Conservation (phyloP, 164 flowering plant genomes). For the Magnolia kwangsiensis region DNA sequence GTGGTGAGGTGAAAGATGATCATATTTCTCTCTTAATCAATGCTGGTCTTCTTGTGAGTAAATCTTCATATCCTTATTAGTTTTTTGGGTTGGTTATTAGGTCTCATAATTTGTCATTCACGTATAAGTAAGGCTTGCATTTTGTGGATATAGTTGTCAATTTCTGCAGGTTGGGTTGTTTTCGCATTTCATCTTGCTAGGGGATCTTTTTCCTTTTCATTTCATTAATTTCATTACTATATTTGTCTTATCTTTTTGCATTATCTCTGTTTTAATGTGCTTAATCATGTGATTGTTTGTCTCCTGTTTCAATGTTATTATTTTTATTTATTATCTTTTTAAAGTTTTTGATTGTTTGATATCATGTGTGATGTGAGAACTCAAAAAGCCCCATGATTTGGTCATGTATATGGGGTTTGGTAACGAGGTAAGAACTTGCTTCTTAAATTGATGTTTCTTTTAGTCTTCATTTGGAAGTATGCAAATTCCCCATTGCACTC, state of each 20-base stretch:
- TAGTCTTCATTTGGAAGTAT: too few species aligned
- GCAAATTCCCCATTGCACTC: too few species aligned
- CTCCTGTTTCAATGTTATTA: neutral
- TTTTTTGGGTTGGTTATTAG: neutral
- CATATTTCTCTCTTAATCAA: conserved; percentile 77
- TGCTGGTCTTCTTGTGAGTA: conserved; percentile 89
- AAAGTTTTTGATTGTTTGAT: neutral
- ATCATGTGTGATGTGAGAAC: neutral
- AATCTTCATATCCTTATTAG: neutral
- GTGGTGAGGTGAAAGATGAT: conserved; percentile 79
- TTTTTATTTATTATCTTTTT: neutral
- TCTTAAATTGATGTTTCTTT: too few species aligned
- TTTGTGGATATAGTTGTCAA: neutral
- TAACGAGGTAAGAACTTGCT: too few species aligned
- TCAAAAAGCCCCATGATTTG: neutral
- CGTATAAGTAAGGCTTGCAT: neutral
- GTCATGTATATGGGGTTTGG: neutral
- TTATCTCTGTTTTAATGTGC: neutral
- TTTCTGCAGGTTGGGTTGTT: neutral
- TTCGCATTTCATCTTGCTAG: neutral
- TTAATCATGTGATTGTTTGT: neutral
- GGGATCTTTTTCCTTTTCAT: neutral
- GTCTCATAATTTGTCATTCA: neutral
- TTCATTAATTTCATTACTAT: neutral
- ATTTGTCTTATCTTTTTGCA: neutral